Evolutionary conservation across 2,329 filamentous ascomycete genomes (phyloP).

Genomic region (Tolypocladium album): DNA sequence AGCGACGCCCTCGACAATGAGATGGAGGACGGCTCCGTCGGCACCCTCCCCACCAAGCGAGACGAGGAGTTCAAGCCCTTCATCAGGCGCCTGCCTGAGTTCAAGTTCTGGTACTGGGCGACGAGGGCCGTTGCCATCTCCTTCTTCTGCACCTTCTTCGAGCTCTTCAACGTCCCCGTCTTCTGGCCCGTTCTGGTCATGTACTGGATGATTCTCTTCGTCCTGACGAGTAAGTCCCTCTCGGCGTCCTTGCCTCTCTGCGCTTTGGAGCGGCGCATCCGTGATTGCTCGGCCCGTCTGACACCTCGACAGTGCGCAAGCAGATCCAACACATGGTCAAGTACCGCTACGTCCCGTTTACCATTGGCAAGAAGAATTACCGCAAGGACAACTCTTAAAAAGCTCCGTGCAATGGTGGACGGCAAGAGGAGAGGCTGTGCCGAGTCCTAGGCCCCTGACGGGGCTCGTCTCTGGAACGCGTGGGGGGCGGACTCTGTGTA

Average conservation of each 20-base stretch:
- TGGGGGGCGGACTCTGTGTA: neutral
- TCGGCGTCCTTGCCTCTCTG: neutral
- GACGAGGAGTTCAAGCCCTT: slow-evolving; percentile 98
- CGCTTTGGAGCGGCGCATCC: neutral
- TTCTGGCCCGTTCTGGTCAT: slow-evolving; percentile 98
- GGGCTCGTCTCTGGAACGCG: neutral
- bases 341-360: slow-evolving; percentile 95
- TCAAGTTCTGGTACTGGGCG: slow-evolving; percentile 99
- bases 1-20: slow-evolving; percentile 85
- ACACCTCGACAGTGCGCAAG: slow-evolving; percentile 65
- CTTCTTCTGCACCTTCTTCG: slow-evolving; percentile 86
- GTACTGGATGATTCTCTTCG: slow-evolving; percentile 96
- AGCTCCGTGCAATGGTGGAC: too few relatives aligned
- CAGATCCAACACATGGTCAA: slow-evolving; percentile 99
- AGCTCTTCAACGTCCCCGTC: slow-evolving; percentile 90
- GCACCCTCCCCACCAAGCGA: slow-evolving; percentile 80
- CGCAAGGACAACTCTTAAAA: slow-evolving; percentile 45
- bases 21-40: slow-evolving; percentile 83
- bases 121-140: slow-evolving; percentile 76
- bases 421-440: neutral
- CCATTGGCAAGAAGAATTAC: slow-evolving; percentile 80
- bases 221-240: slow-evolving; percentile 71
- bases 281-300: neutral
- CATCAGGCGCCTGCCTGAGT: slow-evolving; percentile 89
- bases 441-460: neutral